These are phyloP conservation scores for Sesbania bispinosa DNA, from an alignment of 306 rosid species.

Conservation along the genomic window DNA sequence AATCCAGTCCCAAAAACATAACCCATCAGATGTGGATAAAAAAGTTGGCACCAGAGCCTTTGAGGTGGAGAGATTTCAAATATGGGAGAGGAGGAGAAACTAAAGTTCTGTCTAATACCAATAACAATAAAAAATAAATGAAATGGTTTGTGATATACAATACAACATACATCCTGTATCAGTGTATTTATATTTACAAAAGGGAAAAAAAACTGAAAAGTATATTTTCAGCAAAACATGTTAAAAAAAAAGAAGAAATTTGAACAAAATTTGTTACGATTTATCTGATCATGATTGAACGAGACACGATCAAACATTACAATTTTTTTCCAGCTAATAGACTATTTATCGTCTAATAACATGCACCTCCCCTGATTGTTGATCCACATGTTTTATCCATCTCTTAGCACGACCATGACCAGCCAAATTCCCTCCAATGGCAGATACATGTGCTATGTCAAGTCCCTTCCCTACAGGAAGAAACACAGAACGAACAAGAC, in stretches of 20 bases:
- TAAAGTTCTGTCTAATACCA: neutral
- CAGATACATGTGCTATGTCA: conserved; percentile 78
- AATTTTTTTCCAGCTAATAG: too few relatives aligned
- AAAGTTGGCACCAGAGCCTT: neutral
- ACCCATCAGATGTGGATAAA: neutral
- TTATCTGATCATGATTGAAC: too few relatives aligned
- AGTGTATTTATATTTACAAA: neutral
- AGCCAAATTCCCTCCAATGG: conserved; percentile 39
- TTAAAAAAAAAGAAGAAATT: neutral
- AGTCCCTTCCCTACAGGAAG: conserved; percentile 88
- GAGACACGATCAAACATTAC: too few relatives aligned
- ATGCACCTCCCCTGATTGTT: conserved; percentile 67
- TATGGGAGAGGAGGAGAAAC: neutral
- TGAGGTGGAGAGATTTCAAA: neutral
- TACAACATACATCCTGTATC: neutral
- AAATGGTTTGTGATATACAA: neutral
- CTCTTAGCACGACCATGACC: conserved; percentile 14
- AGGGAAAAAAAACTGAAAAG: neutral
- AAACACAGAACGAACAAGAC: conserved; percentile 70
- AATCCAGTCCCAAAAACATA: neutral
- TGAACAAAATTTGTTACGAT: too few relatives aligned
- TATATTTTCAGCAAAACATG: neutral
- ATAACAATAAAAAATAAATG: neutral
- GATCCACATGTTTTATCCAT: conserved; percentile 86
- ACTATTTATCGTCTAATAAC: conserved; percentile 54